Conservation (phyloP, 2,329 filamentous ascomycete species). For the Xylariaceae sp. region DNA sequence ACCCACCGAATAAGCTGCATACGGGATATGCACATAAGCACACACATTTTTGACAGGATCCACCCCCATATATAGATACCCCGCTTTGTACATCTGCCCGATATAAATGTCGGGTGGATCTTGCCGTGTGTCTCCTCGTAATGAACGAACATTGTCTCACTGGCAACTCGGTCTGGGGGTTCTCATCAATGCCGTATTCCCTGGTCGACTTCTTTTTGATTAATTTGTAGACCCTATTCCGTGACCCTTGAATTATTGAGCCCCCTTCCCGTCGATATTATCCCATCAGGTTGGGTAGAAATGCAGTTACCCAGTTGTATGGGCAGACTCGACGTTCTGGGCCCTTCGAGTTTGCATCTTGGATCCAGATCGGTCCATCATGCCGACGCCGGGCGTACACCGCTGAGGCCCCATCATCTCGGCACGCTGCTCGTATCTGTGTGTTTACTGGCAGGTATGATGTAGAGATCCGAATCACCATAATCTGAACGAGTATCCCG, state of each 20-base stretch:
- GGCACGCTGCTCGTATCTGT: background rate
- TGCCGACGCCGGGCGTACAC: conserved; percentile 8
- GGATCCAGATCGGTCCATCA: conserved; percentile 9
- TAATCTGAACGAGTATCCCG: background rate
- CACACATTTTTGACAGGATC: background rate
- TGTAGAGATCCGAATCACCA: no score
- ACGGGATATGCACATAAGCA: background rate
- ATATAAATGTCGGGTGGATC: no score
- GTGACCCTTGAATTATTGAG: background rate
- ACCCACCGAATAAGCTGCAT: background rate
- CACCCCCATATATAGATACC: background rate
- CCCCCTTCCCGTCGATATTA: background rate
- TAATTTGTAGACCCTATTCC: background rate
- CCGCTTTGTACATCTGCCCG: background rate
- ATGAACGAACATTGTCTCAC: no score
- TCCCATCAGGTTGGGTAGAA: background rate
- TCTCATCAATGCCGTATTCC: no score
- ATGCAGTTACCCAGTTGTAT: background rate
- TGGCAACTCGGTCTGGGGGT: no score
- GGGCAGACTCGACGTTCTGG: background rate
- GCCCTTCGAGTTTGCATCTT: background rate
- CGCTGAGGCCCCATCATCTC: background rate
- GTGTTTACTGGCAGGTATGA: no score
- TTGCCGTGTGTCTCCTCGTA: no score
- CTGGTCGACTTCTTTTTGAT: no score